Evolutionary conservation across 805 yeast genomes (phyloP), one percentile per base, ranked within the genome.

Genomic region (Zygosaccharomyces bisporus): DNA sequence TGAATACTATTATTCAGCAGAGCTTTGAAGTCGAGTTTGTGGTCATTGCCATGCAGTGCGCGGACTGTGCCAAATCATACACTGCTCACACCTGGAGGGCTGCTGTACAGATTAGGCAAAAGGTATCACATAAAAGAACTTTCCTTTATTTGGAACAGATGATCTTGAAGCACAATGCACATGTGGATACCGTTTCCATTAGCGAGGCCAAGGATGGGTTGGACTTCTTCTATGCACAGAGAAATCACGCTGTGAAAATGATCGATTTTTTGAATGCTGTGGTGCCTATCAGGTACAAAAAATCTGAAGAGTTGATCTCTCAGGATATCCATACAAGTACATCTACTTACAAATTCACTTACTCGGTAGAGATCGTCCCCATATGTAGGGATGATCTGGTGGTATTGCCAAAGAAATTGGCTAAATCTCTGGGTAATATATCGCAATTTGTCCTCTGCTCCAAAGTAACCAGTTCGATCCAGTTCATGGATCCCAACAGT

Each of bases 51-150:
- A 86, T 86, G 86, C 99, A 93, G 73, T 93, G 99, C 74, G 83
- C 96, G 3, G 98, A 91, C 70, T 93, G 99, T 80, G 99, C 98
- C 44, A 90, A 88, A 67, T 85, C 96, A 1, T 93, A 84, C 61
- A 93, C 99, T 24, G 85, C 95, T 20, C 88, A 93, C 67, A 95
- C 98, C 4, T 93, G 99, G 99, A 84, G 93, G 68, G 97, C 99
- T 24, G 80, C 91, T 21, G 95, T 95, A 29, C 99, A 93, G 72
- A 85, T 95, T 57, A 83, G 99, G 71, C 99, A 93, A 69, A 93
- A 95, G 65, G 99, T 93, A 29, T 80, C 87, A 13, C 99, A 93
- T 68, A 93, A 93, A 71, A 83, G 96, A 75, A 93, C 99, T 6
- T 91, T 93, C 66, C 77, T 91, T 65, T 93, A 87, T 61, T 77